These are phyloP conservation scores for Amaranthus palmeri DNA, from an alignment of 148 eudicot species.

Conservation along the genomic window DNA sequence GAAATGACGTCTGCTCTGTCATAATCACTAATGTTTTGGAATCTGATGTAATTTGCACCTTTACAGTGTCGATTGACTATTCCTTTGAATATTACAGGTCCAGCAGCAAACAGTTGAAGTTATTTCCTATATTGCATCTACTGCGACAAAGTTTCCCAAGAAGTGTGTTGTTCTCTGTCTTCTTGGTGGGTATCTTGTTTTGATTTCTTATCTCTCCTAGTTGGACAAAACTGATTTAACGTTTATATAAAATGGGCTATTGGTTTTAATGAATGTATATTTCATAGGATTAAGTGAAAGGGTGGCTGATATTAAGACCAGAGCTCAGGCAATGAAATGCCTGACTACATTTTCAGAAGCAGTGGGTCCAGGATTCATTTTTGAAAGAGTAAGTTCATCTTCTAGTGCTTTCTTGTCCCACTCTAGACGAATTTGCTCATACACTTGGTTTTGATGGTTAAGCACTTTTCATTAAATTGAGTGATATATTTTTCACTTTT, in stretches of 20 bases:
- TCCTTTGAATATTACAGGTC: slow-evolving; percentile 51
- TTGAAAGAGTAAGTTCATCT: slow-evolving; percentile 67
- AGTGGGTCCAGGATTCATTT: slow-evolving; percentile 91
- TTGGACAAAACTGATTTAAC: background rate
- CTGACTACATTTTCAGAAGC: slow-evolving; percentile 86
- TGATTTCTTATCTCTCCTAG: background rate
- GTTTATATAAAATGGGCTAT: background rate
- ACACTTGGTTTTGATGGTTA: slow-evolving; percentile 1
- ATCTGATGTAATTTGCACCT: background rate
- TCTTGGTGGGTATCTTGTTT: slow-evolving; percentile 45
- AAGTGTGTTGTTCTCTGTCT: slow-evolving; percentile 97
- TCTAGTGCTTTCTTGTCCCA: background rate
- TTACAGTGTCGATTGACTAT: background rate
- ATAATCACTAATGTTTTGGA: background rate
- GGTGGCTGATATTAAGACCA: slow-evolving; percentile 97
- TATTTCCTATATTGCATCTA: slow-evolving; percentile 66
- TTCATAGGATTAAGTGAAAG: slow-evolving; percentile 79
- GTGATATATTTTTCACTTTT: background rate
- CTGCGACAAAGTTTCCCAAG: slow-evolving; percentile 81
- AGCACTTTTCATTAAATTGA: background rate
- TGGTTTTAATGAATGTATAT: background rate
- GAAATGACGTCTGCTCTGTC: too few species aligned
- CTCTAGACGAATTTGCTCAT: background rate
- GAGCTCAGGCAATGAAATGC: slow-evolving; percentile 91
- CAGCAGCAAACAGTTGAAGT: slow-evolving; percentile 96